Evolutionary conservation across 2,329 filamentous ascomycete species (phyloP), one percentile per base, ranked within the genome.

Genomic region (Sordariomycetes sp.): DNA sequence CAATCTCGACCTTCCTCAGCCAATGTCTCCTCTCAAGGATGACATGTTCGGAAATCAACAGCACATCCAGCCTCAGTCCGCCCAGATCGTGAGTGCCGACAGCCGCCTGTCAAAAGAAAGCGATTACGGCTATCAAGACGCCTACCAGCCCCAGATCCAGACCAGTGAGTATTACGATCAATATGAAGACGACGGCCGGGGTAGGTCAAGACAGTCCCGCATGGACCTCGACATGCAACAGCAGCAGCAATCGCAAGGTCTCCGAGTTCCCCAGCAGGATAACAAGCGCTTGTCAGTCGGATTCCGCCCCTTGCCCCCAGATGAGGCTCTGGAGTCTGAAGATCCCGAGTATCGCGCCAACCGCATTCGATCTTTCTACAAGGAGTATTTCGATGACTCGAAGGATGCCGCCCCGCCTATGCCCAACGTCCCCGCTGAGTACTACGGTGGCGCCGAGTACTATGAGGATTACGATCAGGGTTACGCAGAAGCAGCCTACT

Each of bases 361-460:
- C 66, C 80, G 92, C 38, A 98, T 98, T 46, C 77, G 92, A 55
- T 98, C 92, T 4, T 98, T 98, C 66, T 98, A 98, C 68, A 95
- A 95, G 65, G 92, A 98, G 55, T 98, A 98, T 64, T 98, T 98
- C 48, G 92, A 96, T 45, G 90, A 95, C 27, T 76, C 68, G 39
- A 84, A 78, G 53, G 57, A 59, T 27, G 45, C 53, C 6, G 48
- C 58, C n/a, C 65, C 64, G 18, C 60, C 63, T 2, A 44, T 68
- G 46, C 57, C 57, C 7, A 36, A 33, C 11, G 34, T 48, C 43
- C 61, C 56, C 9, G 27, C 43, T 28, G 27, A 52, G 44, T 43
- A 51, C 42, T 44, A 29, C 16, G 36, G 33, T 26, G 44, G 42
- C 16, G 45, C 50, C 12, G 54, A 68, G 35, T 84, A 88, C 56